Percentiles rank a stretch among this genome's conserved stretches.
These are phyloP conservation scores for Cicer yamashitae DNA, from an alignment of 306 rosid genomes.

Conservation along the genomic window DNA sequence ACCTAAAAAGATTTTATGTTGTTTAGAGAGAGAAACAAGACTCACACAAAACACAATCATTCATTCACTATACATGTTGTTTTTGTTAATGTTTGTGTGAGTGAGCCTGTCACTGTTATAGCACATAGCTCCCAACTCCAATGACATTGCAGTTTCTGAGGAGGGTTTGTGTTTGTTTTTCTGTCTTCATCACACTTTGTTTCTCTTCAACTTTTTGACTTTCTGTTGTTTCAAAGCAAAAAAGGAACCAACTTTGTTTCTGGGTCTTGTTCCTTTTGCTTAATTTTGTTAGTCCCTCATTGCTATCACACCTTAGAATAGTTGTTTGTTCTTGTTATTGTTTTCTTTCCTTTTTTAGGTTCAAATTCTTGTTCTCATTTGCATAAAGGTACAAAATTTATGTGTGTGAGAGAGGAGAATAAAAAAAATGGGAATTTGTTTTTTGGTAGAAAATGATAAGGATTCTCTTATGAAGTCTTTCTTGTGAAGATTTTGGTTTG, in stretches of 20 bases:
- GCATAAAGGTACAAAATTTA: conserved; percentile 41
- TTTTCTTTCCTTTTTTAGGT: conserved; percentile 37
- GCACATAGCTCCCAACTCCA: conserved; percentile 17
- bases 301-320: conserved; percentile 20
- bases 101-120: neutral
- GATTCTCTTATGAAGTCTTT: conserved; percentile 64
- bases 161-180: conserved; percentile 28
- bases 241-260: conserved; percentile 39
- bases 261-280: conserved; percentile 41
- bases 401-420: conserved; percentile 22
- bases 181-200: neutral
- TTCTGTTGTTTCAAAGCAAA: conserved; percentile 21
- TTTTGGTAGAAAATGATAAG: conserved; percentile 52
- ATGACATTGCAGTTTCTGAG: conserved; percentile 48
- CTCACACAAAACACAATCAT: conserved; percentile 21
- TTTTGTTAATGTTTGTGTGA: neutral
- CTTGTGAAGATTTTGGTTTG: conserved; percentile 57
- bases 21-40: conserved; percentile 33
- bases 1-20: no score
- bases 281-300: conserved; percentile 35
- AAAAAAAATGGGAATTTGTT: conserved; percentile 43
- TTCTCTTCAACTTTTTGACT: conserved; percentile 38
- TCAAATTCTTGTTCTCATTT: conserved; percentile 50
- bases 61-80: conserved; percentile 24
- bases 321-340: conserved; percentile 6